Percentiles rank a stretch among this genome's conserved stretches.
phyloP scores from a whole-genome alignment of 768 basidiomycete species.

The Podaxis sp. region DNA sequence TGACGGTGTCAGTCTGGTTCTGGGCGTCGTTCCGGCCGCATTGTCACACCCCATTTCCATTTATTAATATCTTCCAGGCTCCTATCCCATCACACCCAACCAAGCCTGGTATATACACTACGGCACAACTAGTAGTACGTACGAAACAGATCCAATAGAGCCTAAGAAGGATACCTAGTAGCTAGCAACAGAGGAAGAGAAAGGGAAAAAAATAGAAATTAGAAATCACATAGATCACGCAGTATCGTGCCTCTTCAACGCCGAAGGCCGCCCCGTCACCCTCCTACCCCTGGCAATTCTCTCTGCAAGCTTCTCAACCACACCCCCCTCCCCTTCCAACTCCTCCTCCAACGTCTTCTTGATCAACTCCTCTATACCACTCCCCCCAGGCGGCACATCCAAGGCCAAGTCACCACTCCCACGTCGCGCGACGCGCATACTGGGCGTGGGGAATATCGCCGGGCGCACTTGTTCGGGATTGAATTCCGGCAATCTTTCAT shows the following conservation, averaged over 20 bases:
- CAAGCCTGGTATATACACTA: not conserved
- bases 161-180: no score
- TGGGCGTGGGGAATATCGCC: slow-evolving; percentile 59
- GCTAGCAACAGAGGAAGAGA: no score
- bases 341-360: slow-evolving; percentile 63
- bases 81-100: not conserved
- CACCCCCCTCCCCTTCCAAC: slow-evolving; percentile 40
- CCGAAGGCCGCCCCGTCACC: slow-evolving; percentile 43
- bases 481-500: slow-evolving; percentile 73
- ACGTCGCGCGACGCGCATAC: slow-evolving; percentile 41
- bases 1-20: not conserved
- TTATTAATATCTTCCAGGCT: slow-evolving; percentile 1
- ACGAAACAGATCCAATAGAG: no score
- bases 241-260: slow-evolving; percentile 68
- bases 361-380: slow-evolving; percentile 67
- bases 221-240: slow-evolving; percentile 2
- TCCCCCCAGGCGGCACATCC: slow-evolving; percentile 20
- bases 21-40: no score
- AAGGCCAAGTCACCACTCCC: slow-evolving; percentile 41
- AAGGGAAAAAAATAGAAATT: not conserved
- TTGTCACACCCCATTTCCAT: not conserved
- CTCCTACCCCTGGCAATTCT: slow-evolving; percentile 52
- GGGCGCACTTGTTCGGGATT: slow-evolving; percentile 30
- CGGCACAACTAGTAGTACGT: not conserved
- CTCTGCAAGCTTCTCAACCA: slow-evolving; percentile 44